Conservation (phyloP, 108 stramenopile species). For the Cyclotella kingstonii region DNA sequence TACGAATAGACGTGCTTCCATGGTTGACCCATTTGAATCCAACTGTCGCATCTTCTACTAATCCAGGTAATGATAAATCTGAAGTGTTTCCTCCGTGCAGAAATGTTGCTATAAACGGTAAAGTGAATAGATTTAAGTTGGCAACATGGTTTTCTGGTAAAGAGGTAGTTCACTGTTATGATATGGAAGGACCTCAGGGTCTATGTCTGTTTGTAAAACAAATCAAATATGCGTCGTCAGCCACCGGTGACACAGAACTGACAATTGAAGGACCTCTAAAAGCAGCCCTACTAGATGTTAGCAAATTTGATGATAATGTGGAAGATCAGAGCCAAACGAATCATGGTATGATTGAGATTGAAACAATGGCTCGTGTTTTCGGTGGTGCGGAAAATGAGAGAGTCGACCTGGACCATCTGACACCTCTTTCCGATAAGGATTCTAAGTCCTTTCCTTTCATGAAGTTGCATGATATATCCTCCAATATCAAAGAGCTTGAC, state of each 20-base stretch:
- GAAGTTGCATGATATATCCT: conserved; percentile 27
- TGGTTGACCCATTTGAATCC: conserved; percentile 53
- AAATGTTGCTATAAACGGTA: conserved; percentile 25
- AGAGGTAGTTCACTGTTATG: conserved; percentile 17
- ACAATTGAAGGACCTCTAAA: conserved; percentile 39
- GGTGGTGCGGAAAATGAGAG: conserved; percentile 1
- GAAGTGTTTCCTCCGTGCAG: conserved; percentile 32
- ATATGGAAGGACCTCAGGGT: conserved; percentile 24
- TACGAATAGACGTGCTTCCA: conserved; percentile 52
- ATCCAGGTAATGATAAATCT: conserved; percentile 1
- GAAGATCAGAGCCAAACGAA: conserved; percentile 1
- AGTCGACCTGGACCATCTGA: neutral
- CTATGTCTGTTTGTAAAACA: conserved; percentile 40
- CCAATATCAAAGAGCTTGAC: conserved; percentile 43
- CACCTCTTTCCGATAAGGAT: neutral
- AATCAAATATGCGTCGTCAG: conserved; percentile 19
- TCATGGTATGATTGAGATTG: conserved; percentile 13
- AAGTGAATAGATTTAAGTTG: conserved; percentile 25
- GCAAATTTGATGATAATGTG: conserved; percentile 27
- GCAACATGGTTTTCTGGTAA: conserved; percentile 45
- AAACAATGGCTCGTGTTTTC: conserved; percentile 14
- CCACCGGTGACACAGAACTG: conserved; percentile 24
- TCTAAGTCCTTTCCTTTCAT: conserved; percentile 19
- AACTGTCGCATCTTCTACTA: conserved; percentile 11
- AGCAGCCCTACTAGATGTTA: conserved; percentile 43